Evolutionary conservation across 176 grass and related monocot species (phyloP).

Genomic region (Avena atlantica): DNA sequence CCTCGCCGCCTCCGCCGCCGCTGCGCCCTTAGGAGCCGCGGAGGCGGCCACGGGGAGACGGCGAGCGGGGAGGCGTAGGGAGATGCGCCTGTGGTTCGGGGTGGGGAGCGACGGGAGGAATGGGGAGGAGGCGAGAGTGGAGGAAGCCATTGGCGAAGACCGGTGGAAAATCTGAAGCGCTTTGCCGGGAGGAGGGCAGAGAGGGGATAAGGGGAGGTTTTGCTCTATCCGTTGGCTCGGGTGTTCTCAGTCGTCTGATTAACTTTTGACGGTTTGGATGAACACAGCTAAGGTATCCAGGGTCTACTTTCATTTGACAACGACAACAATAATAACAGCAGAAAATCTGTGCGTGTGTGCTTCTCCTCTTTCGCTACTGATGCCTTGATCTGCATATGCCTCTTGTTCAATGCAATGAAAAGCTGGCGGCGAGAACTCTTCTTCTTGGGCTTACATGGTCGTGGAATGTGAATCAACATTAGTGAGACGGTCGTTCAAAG

Average conservation of each 20-base stretch:
- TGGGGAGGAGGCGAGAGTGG: slow-evolving; percentile 32
- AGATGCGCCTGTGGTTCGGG: neutral
- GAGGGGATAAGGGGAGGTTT: slow-evolving; percentile 43
- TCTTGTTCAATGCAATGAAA: too few species aligned
- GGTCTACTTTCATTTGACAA: too few species aligned
- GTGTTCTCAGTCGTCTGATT: neutral
- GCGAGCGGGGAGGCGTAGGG: neutral
- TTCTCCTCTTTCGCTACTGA: too few species aligned
- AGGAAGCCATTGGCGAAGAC: slow-evolving; percentile 52
- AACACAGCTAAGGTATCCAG: neutral
- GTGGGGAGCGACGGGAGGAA: slow-evolving; percentile 42
- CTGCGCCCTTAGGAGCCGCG: slow-evolving; percentile 35
- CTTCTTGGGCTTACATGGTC: too few species aligned
- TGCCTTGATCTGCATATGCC: too few species aligned
- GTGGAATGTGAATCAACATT: too few species aligned
- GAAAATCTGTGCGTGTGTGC: too few species aligned
- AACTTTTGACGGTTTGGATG: neutral
- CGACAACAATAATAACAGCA: too few species aligned
- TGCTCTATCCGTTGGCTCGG: neutral
- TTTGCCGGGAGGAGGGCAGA: neutral
- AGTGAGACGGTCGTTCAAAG: too few species aligned
- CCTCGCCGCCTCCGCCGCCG: slow-evolving; percentile 41
- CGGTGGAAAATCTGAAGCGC: slow-evolving; percentile 20
- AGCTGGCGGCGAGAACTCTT: too few species aligned
- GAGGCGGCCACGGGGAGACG: neutral